Evolutionary conservation across 306 rosid genomes (phyloP).

Genomic region (Trifolium pratense): DNA sequence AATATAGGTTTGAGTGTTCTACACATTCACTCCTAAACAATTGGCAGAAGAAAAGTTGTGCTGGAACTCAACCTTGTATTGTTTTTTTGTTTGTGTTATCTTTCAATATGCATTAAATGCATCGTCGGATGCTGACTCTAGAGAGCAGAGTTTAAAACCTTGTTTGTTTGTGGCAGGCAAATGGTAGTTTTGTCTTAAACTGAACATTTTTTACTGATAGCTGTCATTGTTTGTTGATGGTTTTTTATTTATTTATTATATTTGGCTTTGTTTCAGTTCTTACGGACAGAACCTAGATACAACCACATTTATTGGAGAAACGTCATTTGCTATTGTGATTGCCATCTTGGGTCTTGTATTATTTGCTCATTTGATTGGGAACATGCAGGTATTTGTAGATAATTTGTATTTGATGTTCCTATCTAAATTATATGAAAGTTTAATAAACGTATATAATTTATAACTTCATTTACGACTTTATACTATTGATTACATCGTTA

Average conservation of each 20-base stretch:
- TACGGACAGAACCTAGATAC: constrained; percentile 92
- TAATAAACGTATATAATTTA: background rate
- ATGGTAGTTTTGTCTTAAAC: constrained; percentile 30
- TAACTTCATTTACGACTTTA: background rate
- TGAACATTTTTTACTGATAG: constrained; percentile 13
- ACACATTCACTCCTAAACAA: background rate
- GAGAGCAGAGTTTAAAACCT: constrained; percentile 5
- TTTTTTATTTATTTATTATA: constrained; percentile 7
- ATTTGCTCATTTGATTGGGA: constrained; percentile 94
- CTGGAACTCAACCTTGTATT: background rate
- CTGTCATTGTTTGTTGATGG: constrained; percentile 29
- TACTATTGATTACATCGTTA: background rate
- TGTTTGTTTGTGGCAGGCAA: constrained; percentile 14
- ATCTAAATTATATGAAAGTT: constrained; percentile 14
- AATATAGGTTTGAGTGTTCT: background rate
- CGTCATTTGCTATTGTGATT: constrained; percentile 88
- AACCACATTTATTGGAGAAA: constrained; percentile 90
- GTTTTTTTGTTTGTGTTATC: background rate
- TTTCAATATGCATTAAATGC: background rate
- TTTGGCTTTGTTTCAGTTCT: constrained; percentile 68
- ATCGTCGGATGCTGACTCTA: constrained; percentile 19
- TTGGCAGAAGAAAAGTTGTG: background rate
- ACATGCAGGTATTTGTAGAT: constrained; percentile 82
- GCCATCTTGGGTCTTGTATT: constrained; percentile 95
- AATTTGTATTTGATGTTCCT: constrained; percentile 19